A percentile compares a stretch with the other conserved stretches of the same genome.
Conservation (phyloP, 345 rosid species). For the Melaleuca quinquenervia region DNA sequence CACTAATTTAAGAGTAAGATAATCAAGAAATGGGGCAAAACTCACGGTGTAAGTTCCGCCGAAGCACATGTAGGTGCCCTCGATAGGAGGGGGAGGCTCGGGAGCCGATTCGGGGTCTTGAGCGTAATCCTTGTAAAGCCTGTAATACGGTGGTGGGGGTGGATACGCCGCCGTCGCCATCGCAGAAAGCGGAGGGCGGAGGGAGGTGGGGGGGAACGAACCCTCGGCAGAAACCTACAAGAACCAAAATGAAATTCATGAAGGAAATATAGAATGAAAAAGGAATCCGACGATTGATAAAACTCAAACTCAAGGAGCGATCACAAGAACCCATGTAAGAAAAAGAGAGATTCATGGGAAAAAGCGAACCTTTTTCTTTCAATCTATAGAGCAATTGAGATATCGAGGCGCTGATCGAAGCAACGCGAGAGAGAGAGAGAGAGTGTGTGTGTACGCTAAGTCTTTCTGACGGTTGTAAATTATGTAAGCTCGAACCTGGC, state of each 20-base stretch:
- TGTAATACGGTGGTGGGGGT: slow-evolving; percentile 84
- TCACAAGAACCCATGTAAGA: neutral
- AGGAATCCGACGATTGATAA: neutral
- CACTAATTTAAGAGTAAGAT: neutral
- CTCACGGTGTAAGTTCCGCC: slow-evolving; percentile 73
- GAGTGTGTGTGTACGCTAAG: too few relatives aligned
- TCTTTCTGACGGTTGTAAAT: neutral
- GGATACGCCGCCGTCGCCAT: slow-evolving; percentile 94
- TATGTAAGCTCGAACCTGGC: neutral
- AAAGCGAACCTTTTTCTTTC: neutral
- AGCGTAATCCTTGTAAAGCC: slow-evolving; percentile 75
- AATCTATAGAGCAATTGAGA: neutral
- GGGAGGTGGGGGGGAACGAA: neutral
- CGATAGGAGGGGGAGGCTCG: slow-evolving; percentile 66
- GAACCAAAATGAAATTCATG: neutral
- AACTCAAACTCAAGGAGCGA: neutral
- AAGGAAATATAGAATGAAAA: neutral
- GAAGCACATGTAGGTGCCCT: slow-evolving; percentile 68
- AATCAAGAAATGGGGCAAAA: neutral
- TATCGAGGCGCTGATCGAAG: neutral
- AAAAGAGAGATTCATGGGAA: neutral
- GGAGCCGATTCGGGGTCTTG: slow-evolving; percentile 64
- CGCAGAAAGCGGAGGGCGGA: neutral
- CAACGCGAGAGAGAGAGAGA: neutral
- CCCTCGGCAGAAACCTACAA: neutral